Percentiles rank a stretch among this genome's conserved stretches.
Conservation (phyloP, 345 rosid species). For the Gynandropsis gynandra region DNA sequence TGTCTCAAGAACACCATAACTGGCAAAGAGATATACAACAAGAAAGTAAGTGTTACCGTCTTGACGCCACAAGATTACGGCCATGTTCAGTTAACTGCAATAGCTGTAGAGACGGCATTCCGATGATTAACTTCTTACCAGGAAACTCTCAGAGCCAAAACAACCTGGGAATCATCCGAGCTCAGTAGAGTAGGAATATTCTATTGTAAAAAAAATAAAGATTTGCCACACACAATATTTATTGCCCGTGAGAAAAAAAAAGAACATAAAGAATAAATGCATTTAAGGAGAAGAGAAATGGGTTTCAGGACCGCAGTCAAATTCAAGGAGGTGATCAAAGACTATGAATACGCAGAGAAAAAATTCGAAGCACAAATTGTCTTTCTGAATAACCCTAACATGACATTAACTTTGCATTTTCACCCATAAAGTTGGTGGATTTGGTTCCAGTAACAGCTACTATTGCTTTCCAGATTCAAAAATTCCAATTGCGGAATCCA, state of each 20-base stretch:
- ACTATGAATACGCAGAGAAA: constrained; percentile 1
- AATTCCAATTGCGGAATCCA: not conserved
- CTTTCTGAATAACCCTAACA: not conserved
- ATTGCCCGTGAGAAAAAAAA: not conserved
- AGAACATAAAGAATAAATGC: constrained; percentile 2
- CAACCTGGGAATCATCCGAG: constrained; percentile 28
- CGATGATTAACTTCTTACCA: constrained; percentile 13
- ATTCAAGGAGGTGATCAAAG: not conserved
- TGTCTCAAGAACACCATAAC: not conserved
- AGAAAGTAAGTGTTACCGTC: constrained; percentile 46
- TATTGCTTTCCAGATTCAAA: constrained; percentile 1
- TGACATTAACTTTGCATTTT: not conserved
- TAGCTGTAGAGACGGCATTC: constrained; percentile 88
- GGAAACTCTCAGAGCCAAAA: constrained; percentile 19
- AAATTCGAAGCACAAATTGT: not conserved
- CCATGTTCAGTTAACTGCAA: constrained; percentile 87
- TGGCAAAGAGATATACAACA: not conserved
- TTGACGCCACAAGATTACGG: constrained; percentile 61
- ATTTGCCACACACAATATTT: not conserved
- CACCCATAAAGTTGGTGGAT: too few relatives aligned
- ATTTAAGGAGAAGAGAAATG: constrained; percentile 3
- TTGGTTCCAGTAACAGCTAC: not conserved
- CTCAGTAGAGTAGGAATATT: not conserved
- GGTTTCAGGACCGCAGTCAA: constrained; percentile 5
- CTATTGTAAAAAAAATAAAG: not conserved